phyloP scores from a whole-genome alignment of 345 rosid species.

The Eutrema yunnanense region DNA sequence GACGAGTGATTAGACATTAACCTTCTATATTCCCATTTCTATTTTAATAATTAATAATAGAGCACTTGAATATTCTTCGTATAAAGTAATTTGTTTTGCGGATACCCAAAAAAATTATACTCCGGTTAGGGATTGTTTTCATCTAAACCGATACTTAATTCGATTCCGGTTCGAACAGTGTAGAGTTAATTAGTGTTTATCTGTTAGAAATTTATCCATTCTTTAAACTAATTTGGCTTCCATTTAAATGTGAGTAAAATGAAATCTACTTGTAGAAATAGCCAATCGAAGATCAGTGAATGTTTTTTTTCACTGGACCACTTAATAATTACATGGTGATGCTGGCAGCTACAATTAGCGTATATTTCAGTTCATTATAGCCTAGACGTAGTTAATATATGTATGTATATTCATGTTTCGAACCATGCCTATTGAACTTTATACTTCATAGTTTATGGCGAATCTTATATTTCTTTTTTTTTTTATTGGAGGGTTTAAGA shows the following conservation, averaged over 20 bases:
- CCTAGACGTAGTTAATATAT: background rate
- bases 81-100: background rate
- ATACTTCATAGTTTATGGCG: background rate
- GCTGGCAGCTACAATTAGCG: background rate
- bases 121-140: background rate
- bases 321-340: background rate
- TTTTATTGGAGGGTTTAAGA: background rate
- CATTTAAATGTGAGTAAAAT: background rate
- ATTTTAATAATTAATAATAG: background rate
- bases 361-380: slow-evolving; percentile 8
- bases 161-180: background rate
- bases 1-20: slow-evolving; percentile 14
- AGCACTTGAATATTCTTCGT: slow-evolving; percentile 14
- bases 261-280: background rate
- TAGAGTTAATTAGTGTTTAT: background rate
- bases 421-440: slow-evolving; percentile 20
- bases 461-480: background rate
- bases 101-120: background rate
- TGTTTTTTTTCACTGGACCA: slow-evolving; percentile 12
- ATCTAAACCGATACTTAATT: background rate
- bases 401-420: background rate
- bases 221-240: background rate
- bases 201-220: background rate
- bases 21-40: slow-evolving; percentile 17
- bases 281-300: background rate